phyloP scores from a whole-genome alignment of 768 basidiomycete species.

The Podaxis carcinomalis region DNA sequence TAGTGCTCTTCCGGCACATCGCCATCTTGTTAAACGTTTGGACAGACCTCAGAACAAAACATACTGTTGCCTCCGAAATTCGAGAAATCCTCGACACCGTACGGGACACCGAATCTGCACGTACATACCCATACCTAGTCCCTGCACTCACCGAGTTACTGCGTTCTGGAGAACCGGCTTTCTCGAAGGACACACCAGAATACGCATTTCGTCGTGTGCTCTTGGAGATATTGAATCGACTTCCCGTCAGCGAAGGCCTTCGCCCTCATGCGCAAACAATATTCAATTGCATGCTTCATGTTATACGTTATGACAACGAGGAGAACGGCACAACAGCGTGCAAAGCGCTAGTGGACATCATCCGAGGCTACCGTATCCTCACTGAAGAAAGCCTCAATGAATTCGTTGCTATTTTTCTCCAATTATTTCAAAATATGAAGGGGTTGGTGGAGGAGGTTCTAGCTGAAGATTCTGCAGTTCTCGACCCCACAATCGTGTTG shows the following conservation, averaged over 20 bases:
- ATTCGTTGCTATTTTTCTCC: slow-evolving; percentile 77
- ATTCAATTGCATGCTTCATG: slow-evolving; percentile 76
- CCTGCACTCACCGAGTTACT: slow-evolving; percentile 71
- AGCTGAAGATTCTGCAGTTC: slow-evolving; percentile 51
- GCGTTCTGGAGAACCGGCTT: slow-evolving; percentile 61
- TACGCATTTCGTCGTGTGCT: slow-evolving; percentile 84
- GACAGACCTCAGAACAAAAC: slow-evolving; percentile 68
- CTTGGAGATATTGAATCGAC: slow-evolving; percentile 84
- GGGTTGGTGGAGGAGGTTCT: slow-evolving; percentile 72
- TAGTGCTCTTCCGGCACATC: background rate
- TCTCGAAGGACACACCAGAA: slow-evolving; percentile 63
- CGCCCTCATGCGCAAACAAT: slow-evolving; percentile 63
- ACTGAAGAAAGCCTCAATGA: slow-evolving; percentile 73
- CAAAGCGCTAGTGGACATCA: slow-evolving; percentile 88
- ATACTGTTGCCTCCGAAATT: slow-evolving; percentile 69
- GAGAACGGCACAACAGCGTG: slow-evolving; percentile 89
- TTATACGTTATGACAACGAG: slow-evolving; percentile 89
- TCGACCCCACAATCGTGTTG: slow-evolving; percentile 57
- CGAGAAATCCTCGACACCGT: slow-evolving; percentile 79
- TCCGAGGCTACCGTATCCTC: slow-evolving; percentile 69
- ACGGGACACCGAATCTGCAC: slow-evolving; percentile 67
- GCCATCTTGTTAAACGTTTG: background rate
- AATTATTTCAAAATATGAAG: slow-evolving; percentile 72
- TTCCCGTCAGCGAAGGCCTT: slow-evolving; percentile 78
- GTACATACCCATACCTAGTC: slow-evolving; percentile 68